These are phyloP conservation scores for Pythium vanterpoolii DNA, from an alignment of 352 stramenopile species.

Conservation along the genomic window DNA sequence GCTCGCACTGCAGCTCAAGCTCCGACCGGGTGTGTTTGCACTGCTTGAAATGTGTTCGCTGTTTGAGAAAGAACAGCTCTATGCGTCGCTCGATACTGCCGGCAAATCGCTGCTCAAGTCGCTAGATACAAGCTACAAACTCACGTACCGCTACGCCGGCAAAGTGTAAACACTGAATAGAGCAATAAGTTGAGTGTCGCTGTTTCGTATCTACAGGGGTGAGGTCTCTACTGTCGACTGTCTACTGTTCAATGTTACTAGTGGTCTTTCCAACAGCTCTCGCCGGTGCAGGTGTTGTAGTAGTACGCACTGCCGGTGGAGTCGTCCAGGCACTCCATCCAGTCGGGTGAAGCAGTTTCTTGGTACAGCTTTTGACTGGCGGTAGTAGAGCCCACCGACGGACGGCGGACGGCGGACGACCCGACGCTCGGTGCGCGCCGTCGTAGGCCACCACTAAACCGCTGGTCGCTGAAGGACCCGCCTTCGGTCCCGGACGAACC, in stretches of 20 bases:
- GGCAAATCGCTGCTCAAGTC: conserved; percentile 86
- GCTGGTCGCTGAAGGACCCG: conserved; percentile 34
- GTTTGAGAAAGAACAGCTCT: conserved; percentile 86
- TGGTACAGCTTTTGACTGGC: neutral
- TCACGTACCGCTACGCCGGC: conserved; percentile 80
- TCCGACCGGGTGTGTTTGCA: conserved; percentile 71
- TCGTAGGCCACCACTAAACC: conserved; percentile 9
- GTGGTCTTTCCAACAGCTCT: conserved; percentile 55
- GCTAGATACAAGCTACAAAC: conserved; percentile 83
- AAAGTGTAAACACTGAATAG: conserved; percentile 56
- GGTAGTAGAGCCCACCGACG: neutral
- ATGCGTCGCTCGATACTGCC: conserved; percentile 69
- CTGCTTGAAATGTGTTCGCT: conserved; percentile 81
- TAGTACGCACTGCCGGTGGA: conserved; percentile 52
- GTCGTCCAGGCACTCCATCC: conserved; percentile 64
- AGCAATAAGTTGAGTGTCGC: neutral
- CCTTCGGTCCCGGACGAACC: conserved; percentile 10
- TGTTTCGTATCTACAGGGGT: conserved; percentile 9
- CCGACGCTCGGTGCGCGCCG: conserved; percentile 9
- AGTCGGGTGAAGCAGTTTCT: conserved; percentile 30
- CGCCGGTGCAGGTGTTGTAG: conserved; percentile 71
- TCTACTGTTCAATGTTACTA: too few relatives aligned
- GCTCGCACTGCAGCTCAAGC: conserved; percentile 55
- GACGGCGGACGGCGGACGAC: neutral
- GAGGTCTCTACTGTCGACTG: too few relatives aligned